Evolutionary conservation across 176 grass and related monocot genomes (phyloP).

Genomic region (Eragrostis nindensis): DNA sequence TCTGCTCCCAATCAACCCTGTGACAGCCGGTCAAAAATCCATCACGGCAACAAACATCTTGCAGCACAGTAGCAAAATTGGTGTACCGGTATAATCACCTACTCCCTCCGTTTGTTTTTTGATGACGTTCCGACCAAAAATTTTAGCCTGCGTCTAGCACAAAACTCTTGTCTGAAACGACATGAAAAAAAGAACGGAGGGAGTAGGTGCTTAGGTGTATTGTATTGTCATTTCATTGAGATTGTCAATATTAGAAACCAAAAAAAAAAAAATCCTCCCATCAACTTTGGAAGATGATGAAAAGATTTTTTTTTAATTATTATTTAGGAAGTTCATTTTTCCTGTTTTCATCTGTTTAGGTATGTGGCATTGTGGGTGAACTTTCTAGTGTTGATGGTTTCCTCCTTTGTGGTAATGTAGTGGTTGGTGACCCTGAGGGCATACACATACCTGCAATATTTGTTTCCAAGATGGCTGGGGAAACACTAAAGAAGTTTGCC

Average conservation of each 20-base stretch:
- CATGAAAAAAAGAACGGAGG: no score
- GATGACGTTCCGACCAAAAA: no score
- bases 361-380: constrained; percentile 16
- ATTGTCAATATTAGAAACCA: background rate
- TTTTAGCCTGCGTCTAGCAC: no score
- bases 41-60: no score
- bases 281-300: background rate
- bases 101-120: no score
- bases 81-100: no score
- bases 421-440: constrained; percentile 75
- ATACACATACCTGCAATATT: constrained; percentile 92
- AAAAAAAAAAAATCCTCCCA: background rate
- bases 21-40: no score
- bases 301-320: constrained; percentile 21
- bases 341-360: constrained; percentile 14
- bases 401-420: constrained; percentile 46
- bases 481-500: constrained; percentile 73
- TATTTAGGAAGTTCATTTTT: background rate
- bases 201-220: no score
- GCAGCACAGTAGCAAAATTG: no score
- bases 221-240: no score
- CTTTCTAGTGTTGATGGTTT: constrained; percentile 32
- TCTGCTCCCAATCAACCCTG: no score
- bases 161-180: no score
- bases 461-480: constrained; percentile 77